A percentile compares a stretch with the other conserved stretches of the same genome.
Evolutionary conservation across 2,329 filamentous ascomycete genomes (phyloP).

Genomic region (Colletotrichum sojae): DNA sequence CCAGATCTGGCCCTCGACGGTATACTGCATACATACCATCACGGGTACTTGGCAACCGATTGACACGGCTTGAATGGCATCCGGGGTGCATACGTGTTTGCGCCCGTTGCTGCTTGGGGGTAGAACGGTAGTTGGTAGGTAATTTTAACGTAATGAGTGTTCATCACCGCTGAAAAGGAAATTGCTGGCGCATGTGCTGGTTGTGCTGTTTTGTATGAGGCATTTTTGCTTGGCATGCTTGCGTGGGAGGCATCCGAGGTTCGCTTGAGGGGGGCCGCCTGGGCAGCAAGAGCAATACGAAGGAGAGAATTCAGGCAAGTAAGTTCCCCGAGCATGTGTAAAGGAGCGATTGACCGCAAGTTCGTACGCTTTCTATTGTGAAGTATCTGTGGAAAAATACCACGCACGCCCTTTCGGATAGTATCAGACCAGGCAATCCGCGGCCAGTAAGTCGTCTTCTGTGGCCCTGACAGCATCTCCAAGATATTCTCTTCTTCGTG

Average conservation of each 20-base stretch:
- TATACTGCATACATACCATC: too few species aligned
- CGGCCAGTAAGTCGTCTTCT: too few species aligned
- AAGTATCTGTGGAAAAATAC: too few species aligned
- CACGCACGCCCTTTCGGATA: too few species aligned
- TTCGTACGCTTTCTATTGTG: too few species aligned
- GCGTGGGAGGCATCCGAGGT: background rate
- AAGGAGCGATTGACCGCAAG: too few species aligned
- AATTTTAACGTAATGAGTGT: slow-evolving; percentile 35
- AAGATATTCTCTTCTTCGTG: too few species aligned
- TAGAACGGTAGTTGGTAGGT: slow-evolving; percentile 11
- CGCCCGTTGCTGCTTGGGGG: slow-evolving; percentile 13
- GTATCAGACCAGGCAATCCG: too few species aligned
- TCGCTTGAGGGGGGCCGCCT: slow-evolving; percentile 16
- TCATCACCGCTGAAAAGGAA: background rate
- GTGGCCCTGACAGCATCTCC: too few species aligned
- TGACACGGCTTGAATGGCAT: background rate
- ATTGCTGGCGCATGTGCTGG: background rate
- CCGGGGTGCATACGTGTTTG: background rate
- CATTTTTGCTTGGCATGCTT: slow-evolving; percentile 31
- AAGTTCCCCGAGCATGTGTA: too few species aligned
- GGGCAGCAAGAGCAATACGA: too few species aligned
- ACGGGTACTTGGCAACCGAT: slow-evolving; percentile 14
- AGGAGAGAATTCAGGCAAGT: too few species aligned
- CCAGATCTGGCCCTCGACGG: background rate
- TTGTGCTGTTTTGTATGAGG: slow-evolving; percentile 28